Base-by-base conservation (phyloP, 148 eudicot species). In the Suaeda aralocaspica region DNA sequence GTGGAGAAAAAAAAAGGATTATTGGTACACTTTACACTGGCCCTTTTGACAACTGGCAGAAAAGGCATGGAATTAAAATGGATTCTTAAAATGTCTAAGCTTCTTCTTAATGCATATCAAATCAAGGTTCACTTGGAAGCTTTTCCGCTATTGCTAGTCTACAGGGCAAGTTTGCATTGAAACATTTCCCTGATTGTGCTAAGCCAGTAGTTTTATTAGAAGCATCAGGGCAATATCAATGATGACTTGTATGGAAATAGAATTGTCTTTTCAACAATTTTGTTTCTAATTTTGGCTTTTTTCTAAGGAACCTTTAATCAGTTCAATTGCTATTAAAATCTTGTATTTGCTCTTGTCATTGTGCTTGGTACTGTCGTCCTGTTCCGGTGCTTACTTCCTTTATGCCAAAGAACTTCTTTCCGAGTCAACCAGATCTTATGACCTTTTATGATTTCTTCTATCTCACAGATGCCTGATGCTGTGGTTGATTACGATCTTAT, bases 401-500 rank as follows among this genome's bases (percentile, higher is more conserved):
- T 48, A 22, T 33, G 55, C 44, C 41, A 64, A 52, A n/a, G 33
- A 4, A 26, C 8, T 51, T 64, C 28, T 31, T 41, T 55, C 57
- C 30, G 15, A 21, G 36, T 25, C 5, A 55, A 59, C 67, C 46
- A 36, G 10, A 52, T 44, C 18, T 59, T 26, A 11, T 21, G 22
- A 36, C 39, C 50, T 44, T 58, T 8, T 22, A n/a, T n/a, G n/a
- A n/a, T 16, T 22, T n/a, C 30, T 22, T 60, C 31, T 50, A n/a
- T 67, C 64, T 76, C 71, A 26, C 83, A 93, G 96, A 93, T 93
- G 98, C 98, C 95, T 69, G 96, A 88, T 85, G 98, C 98, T 18
- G 84, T 91, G 44, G 91, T 90, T 52, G 95, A 93, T 73, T 93
- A 90, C 82, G 88, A 90, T 68, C 84, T 93, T 66, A 74, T 84